phyloP scores from a whole-genome alignment of 2,329 filamentous ascomycete species.

The Phoma sp. region DNA sequence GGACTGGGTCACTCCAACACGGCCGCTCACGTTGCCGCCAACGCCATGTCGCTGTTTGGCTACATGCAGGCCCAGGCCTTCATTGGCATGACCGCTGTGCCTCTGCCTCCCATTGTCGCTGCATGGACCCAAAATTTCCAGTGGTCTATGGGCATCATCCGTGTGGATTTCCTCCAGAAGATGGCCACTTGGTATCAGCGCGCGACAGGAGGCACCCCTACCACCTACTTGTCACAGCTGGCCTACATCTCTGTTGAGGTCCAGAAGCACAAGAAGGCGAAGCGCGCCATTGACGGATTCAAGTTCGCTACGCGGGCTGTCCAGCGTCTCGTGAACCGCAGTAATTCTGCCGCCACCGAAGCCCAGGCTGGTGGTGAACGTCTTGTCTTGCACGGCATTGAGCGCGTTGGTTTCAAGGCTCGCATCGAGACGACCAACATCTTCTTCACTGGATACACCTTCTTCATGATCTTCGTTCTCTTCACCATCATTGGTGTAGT shows the following conservation, averaged over 20 bases:
- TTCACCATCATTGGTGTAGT: constrained; percentile 75
- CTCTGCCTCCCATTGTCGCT: constrained; percentile 84
- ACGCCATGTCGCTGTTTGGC: constrained; percentile 89
- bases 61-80: constrained; percentile 96
- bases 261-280: constrained; percentile 71
- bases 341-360: constrained; percentile 56
- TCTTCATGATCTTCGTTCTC: constrained; percentile 85
- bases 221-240: constrained; percentile 77
- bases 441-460: constrained; percentile 88
- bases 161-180: constrained; percentile 81
- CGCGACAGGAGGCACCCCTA: constrained; percentile 84
- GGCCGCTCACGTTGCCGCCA: constrained; percentile 90
- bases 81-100: constrained; percentile 81
- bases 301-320: constrained; percentile 26
- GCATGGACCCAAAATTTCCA: constrained; percentile 98
- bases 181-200: constrained; percentile 97
- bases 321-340: constrained; percentile 46
- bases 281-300: constrained; percentile 33
- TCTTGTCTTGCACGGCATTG: constrained; percentile 76
- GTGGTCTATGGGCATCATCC: constrained; percentile 97
- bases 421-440: constrained; percentile 89
- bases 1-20: constrained; percentile 92
- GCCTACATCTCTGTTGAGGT: constrained; percentile 82
- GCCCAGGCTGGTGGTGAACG: constrained; percentile 40
- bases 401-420: constrained; percentile 85